phyloP scores from a whole-genome alignment of 768 basidiomycete genomes.

The Postia placenta region DNA sequence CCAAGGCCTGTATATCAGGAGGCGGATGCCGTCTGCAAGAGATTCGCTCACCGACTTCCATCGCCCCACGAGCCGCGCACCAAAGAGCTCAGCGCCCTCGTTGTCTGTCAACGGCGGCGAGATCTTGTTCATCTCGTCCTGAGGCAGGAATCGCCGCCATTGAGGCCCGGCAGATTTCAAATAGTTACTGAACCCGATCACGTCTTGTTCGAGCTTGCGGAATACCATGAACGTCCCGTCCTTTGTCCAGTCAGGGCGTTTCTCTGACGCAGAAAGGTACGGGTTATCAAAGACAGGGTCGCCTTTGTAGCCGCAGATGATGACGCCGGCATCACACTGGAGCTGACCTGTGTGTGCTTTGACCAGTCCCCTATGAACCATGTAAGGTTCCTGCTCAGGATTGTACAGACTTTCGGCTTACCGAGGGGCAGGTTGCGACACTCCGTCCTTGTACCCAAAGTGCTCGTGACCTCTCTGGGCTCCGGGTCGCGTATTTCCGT shows the following conservation, averaged over 20 bases:
- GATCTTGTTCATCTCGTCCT: neutral
- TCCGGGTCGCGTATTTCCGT: slow-evolving; percentile 36
- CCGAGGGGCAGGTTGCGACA: slow-evolving; percentile 40
- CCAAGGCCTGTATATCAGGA: neutral
- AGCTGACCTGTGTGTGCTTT: slow-evolving; percentile 18
- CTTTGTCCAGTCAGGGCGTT: slow-evolving; percentile 3
- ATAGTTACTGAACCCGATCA: neutral
- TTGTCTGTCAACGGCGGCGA: slow-evolving; percentile 24
- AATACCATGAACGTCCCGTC: slow-evolving; percentile 1
- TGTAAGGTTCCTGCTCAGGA: slow-evolving; percentile 14
- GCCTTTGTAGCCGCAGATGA: slow-evolving; percentile 39
- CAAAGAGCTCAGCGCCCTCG: slow-evolving; percentile 43
- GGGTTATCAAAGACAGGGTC: slow-evolving; percentile 23
- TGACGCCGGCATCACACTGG: slow-evolving; percentile 34
- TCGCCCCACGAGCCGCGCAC: slow-evolving; percentile 46
- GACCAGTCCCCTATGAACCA: neutral
- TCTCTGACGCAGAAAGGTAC: neutral
- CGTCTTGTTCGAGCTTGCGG: slow-evolving; percentile 1
- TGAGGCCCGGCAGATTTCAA: neutral
- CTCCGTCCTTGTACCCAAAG: slow-evolving; percentile 49
- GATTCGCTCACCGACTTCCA: slow-evolving; percentile 47
- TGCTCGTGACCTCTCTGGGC: slow-evolving; percentile 35
- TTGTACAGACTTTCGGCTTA: slow-evolving; percentile 29
- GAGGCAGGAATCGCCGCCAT: neutral
- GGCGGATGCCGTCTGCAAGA: slow-evolving; percentile 8